Base-by-base conservation (phyloP, 306 rosid genomes). In the Inga laurina region DNA sequence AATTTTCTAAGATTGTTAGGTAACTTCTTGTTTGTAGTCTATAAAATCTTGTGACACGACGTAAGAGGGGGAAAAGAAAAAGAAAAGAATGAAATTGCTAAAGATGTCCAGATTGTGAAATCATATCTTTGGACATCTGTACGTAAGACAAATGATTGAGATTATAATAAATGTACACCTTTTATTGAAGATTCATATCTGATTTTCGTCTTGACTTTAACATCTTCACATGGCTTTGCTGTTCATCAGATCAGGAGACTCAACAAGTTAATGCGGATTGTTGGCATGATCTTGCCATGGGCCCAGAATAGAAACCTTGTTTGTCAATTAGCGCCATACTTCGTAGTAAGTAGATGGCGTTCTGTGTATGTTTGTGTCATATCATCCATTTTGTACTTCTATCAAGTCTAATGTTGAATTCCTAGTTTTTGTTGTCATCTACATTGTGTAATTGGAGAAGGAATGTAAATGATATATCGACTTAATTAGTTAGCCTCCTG, bases 211-310 rank as follows among this genome's bases (percentile, higher is more conserved):
- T 44, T 82, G 79, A 76, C 75, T 56, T 79, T 51, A 57, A 49
- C 66, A 56, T n/a, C 19, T 22, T n/a, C 52, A 0, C 21, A 24
- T 16, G 83, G 64, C n/a, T 78, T 85, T 69, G 62, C 16, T 64
- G 10, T 66, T 51, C 16, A 80, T 52, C 89, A 88, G 91, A 86
- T 84, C 91, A 86, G 77, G 89, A 88, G 79, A 75, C 81, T 2
- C 89, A 86, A 2, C 86, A 81, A 82, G 88, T 79, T 79, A 72
- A 86, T 59, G 89, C 3, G 78, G 89, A 88, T 84, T 21, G 52
- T 70, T 88, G 91, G 91, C 91, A 88, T 3, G 91, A 88, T 81
- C 91, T 88, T 81, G 91, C 91, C 83, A 77, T 79, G 14, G 86
- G 83, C 21, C 82, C 79, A 81, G 88, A 88, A 51, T 81, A 88